Evolutionary conservation across 1,139 yeast genomes (phyloP), one percentile per base, ranked within the genome.

Genomic region (Blastobotrys ciferrii): DNA sequence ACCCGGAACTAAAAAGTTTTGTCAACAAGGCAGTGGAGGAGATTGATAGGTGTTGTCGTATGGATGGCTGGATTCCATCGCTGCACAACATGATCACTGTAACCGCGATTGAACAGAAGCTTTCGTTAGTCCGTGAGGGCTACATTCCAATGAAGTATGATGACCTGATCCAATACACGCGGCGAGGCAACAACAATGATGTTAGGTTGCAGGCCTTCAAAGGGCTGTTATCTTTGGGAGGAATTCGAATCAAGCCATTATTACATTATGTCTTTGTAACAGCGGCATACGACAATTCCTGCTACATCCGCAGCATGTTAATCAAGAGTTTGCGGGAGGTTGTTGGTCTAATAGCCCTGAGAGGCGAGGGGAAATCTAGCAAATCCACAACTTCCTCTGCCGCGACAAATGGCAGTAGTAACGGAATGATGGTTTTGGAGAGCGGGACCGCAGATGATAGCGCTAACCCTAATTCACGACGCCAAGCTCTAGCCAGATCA

Each of bases 61-160:
- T 94, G 68, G 98, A 92, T 60, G 83, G 80, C 44, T 89, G 95
- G 95, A 75, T 84, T 12, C 95, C 96, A 0, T 82, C 95, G 0
- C 81, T 77, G 56, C 84, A 84, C 42, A 70, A 77, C 36, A 63
- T 76, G 39, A 72, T 88, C 9, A 78, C 89, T 1, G 73, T 71
- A 18, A 73, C 79, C 7, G 82, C 85, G 48, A 67, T 84, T 37
- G 72, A 67, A 45, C 82, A 77, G 61, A 85, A 82, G 58, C 74
- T 86, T 42, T 66, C 74, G 33, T 69, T 94, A 45, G 82, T 87
- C 0, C 68, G 77, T 14, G 72, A 73, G 28, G 89, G 89, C 0
- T 68, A 81, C 12, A 69, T 79, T 15, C 69, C 73, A 9, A 63
- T 84, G 12, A 64, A 80, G 2, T 76, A 82, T 50, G 76, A 73